phyloP scores from a whole-genome alignment of 371 early-diverging fungal genomes.

The Syncephalis plumigaleata region DNA sequence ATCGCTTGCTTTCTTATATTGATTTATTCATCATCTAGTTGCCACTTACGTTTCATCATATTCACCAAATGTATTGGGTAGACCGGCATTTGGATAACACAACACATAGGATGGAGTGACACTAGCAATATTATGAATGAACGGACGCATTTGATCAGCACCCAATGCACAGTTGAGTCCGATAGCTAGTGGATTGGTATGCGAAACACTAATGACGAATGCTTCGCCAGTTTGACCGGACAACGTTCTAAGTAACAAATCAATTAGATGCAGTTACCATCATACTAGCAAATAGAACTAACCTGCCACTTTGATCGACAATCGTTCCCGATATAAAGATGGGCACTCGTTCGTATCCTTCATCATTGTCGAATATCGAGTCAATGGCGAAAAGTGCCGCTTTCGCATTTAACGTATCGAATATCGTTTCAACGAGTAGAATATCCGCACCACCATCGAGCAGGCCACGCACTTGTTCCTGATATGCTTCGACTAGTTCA shows the following conservation, averaged over 20 bases:
- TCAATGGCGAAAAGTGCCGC: constrained; percentile 82
- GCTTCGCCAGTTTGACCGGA: constrained; percentile 94
- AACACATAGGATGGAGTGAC: constrained; percentile 65
- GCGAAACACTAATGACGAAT: constrained; percentile 65
- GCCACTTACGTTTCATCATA: constrained; percentile 50
- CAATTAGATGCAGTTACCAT: too few species aligned
- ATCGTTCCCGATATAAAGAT: constrained; percentile 92
- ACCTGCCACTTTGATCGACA: constrained; percentile 74
- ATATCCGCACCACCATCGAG: constrained; percentile 87
- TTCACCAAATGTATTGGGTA: constrained; percentile 75
- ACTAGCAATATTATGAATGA: constrained; percentile 72
- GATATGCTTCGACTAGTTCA: constrained; percentile 72
- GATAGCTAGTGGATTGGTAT: constrained; percentile 70
- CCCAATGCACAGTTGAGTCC: constrained; percentile 93
- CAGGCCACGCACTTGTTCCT: constrained; percentile 73
- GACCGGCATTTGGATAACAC: constrained; percentile 88
- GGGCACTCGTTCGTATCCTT: constrained; percentile 55
- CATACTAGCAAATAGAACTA: too few species aligned
- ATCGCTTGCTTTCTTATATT: too few species aligned
- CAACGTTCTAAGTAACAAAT: constrained; percentile 27
- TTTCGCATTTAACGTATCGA: constrained; percentile 89
- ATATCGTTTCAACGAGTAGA: constrained; percentile 85
- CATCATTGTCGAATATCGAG: constrained; percentile 47
- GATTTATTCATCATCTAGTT: too few species aligned
- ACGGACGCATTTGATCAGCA: constrained; percentile 88